Evolutionary conservation across 345 rosid genomes (phyloP), one percentile per base, ranked within the genome.

Genomic region (Kandelia obovata): DNA sequence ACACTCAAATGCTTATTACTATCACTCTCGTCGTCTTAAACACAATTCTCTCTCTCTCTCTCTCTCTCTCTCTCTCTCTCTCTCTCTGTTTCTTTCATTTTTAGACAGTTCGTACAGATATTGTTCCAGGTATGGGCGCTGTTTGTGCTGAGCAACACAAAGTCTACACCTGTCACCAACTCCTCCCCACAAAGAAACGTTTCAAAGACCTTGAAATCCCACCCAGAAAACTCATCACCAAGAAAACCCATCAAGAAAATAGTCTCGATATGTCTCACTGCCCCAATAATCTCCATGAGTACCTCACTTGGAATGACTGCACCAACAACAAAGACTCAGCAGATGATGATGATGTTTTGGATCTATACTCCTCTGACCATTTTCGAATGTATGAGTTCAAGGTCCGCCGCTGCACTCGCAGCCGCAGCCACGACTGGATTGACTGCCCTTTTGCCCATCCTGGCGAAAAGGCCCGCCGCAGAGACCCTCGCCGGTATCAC

Each of bases 391-490:
- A 85, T 25, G 98, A 94, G 72, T 94, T 94, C 85, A 94, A 94
- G 87, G 86, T 94, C 73, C 89, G 96, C 26, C 80, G 86, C 47
- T 94, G 98, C 72, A 94, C 83, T 2, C 86, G 97, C 66, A 88
- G 92, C 86, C 84, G 97, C 37, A 89, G 95, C 79, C 98, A 94
- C 20, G 98, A 91, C 75, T 94, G 98, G 98, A 94, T 97, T 0
- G 92, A 91, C 76, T 94, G 98, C 67, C 98, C 98, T 30, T 94
- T 91, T 20, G 85, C 95, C 13, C 98, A 94, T 43, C 90, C 95
- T 0, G 89, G 95, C 0, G 98, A 94, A 74, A 94, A 94, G 70
- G 97, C 98, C 46, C 88, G 88, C 69, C 88, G 98, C 7, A 84
- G 98, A 26, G 97, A 94, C 70, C 98, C 95, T 8, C 69, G 84